Evolutionary conservation across 352 stramenopile species (phyloP).

Genomic region (Elongisporangium prolatum): DNA sequence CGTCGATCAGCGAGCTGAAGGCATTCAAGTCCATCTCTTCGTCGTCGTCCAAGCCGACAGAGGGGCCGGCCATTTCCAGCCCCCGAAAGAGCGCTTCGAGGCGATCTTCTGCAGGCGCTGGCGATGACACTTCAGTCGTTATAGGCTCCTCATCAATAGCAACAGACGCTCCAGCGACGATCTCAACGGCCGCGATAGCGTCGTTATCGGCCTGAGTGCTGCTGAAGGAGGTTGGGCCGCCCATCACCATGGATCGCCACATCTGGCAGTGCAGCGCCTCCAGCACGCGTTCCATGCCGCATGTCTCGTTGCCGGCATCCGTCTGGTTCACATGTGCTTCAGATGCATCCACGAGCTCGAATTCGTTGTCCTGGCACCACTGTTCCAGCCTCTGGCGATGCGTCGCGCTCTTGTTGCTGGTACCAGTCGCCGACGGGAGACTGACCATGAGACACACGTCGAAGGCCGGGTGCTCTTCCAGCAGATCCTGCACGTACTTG

Average conservation of each 20-base stretch:
- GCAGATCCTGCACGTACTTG: conserved; percentile 27
- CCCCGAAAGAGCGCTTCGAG: conserved; percentile 43
- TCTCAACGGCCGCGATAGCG: background rate
- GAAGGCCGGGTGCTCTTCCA: conserved; percentile 43
- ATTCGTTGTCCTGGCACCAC: conserved; percentile 58
- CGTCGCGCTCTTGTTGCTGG: conserved; percentile 12
- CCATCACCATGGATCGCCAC: conserved; percentile 73
- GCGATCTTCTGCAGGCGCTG: conserved; percentile 1
- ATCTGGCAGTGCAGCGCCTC: conserved; percentile 77
- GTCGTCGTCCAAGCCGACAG: conserved; percentile 10
- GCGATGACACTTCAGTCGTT: background rate
- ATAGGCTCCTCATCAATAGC: conserved; percentile 1
- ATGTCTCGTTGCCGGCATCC: conserved; percentile 25
- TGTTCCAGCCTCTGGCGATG: conserved; percentile 28
- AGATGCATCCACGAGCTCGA: conserved; percentile 44
- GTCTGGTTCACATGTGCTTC: conserved; percentile 3
- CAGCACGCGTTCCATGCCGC: conserved; percentile 59
- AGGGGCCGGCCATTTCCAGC: conserved; percentile 22
- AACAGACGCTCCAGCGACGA: background rate
- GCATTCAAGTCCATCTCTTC: conserved; percentile 51
- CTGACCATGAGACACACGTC: conserved; percentile 58
- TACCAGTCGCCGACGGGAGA: conserved; percentile 13
- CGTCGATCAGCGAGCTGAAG: conserved; percentile 56
- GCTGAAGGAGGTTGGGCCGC: conserved; percentile 4
- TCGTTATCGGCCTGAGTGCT: background rate